A percentile compares a stretch with the other conserved stretches of the same genome.
Conservation (phyloP, 2,329 filamentous ascomycete species). For the Magnaporthiopsis rhizophila region DNA sequence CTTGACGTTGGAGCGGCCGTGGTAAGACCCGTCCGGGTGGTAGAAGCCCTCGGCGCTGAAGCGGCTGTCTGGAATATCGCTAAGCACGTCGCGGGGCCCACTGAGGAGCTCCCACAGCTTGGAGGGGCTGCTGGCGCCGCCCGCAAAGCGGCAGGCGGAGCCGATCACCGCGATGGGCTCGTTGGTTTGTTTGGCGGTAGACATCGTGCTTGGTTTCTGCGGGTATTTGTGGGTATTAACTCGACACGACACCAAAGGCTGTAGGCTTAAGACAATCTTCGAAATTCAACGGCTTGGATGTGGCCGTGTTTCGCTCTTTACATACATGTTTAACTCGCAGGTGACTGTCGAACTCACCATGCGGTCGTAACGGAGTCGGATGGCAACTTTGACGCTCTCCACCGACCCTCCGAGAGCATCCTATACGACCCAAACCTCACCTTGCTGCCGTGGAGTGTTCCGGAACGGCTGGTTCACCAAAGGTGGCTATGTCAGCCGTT, state of each 20-base stretch:
- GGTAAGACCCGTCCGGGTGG: not conserved
- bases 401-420: too few relatives aligned
- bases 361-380: too few relatives aligned
- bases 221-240: not conserved
- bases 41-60: not conserved
- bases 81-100: not conserved
- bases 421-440: too few relatives aligned
- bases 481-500: too few relatives aligned
- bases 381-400: too few relatives aligned
- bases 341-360: too few relatives aligned
- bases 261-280: not conserved
- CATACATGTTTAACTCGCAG: too few relatives aligned
- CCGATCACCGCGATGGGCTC: not conserved
- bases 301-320: not conserved
- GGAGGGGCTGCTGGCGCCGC: slow-evolving; percentile 5
- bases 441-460: too few relatives aligned
- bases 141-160: not conserved
- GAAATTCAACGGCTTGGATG: not conserved
- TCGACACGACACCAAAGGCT: not conserved
- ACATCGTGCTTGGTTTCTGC: not conserved
- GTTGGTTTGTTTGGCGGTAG: not conserved
- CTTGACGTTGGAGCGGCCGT: not conserved
- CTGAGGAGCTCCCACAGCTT: slow-evolving; percentile 15
- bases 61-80: not conserved
- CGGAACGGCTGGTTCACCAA: too few relatives aligned